phyloP scores from a whole-genome alignment of 257 asterid species.

The Leptodermis oblonga region DNA sequence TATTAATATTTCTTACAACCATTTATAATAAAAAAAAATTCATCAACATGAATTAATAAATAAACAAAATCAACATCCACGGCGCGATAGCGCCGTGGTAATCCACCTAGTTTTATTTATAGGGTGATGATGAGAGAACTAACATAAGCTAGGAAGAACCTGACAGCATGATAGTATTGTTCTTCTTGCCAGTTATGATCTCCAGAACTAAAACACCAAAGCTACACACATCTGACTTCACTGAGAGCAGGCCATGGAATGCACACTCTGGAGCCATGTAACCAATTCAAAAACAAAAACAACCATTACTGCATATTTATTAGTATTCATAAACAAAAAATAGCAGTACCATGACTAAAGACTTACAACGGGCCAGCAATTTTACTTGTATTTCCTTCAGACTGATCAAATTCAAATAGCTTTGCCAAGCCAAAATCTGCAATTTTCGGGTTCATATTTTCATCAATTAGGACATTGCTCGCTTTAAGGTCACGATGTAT shows the following conservation, averaged over 20 bases:
- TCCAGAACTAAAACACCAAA: conserved; percentile 27
- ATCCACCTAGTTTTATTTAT: too few relatives aligned
- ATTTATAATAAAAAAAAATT: too few relatives aligned
- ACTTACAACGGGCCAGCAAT: conserved; percentile 1
- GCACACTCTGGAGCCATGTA: conserved; percentile 30
- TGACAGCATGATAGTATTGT: background rate
- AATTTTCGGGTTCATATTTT: conserved; percentile 9
- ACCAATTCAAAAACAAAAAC: conserved; percentile 21
- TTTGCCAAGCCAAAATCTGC: conserved; percentile 9
- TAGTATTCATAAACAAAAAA: background rate
- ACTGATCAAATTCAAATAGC: background rate
- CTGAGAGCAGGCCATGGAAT: conserved; percentile 13
- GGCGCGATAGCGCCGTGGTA: too few relatives aligned
- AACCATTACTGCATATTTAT: too few relatives aligned
- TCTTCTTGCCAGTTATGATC: conserved; percentile 24
- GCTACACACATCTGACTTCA: conserved; percentile 26
- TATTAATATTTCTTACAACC: too few relatives aligned
- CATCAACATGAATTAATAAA: too few relatives aligned
- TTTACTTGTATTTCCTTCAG: background rate
- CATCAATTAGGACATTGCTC: background rate
- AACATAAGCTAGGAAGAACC: conserved; percentile 11
- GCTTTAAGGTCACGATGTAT: conserved; percentile 17
- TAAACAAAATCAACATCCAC: too few relatives aligned
- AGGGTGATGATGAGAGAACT: too few relatives aligned
- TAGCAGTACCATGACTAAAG: background rate